These are phyloP conservation scores for Microstegium vimineum DNA, from an alignment of 176 grass and related monocot genomes.

Conservation along the genomic window DNA sequence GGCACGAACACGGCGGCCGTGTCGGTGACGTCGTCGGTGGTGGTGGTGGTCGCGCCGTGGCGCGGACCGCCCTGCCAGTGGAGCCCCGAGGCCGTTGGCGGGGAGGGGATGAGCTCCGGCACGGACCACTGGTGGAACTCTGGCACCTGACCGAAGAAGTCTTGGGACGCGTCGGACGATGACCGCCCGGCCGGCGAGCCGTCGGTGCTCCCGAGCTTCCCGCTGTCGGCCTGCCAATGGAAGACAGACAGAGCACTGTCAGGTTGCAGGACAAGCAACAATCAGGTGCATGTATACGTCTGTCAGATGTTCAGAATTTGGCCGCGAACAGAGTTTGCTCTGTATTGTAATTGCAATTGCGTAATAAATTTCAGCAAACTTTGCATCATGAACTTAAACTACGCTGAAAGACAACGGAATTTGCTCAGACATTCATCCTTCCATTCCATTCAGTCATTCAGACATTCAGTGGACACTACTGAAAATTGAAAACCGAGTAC, in stretches of 20 bases:
- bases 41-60: not conserved
- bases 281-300: not conserved
- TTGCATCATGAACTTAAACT: not conserved
- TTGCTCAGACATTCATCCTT: not conserved
- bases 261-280: not conserved
- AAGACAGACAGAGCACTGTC: not conserved
- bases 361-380: not conserved
- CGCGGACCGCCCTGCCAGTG: constrained; percentile 50
- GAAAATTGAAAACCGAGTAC: not conserved
- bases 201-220: constrained; percentile 55
- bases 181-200: constrained; percentile 51
- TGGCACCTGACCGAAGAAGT: constrained; percentile 61
- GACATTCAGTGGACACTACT: not conserved
- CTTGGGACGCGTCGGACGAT: constrained; percentile 17
- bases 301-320: not conserved
- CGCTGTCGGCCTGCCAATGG: constrained; percentile 67
- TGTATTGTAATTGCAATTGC: not conserved
- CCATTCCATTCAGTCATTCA: not conserved
- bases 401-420: not conserved
- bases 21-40: not conserved
- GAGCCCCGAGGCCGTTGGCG: constrained; percentile 65
- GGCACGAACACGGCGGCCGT: constrained; percentile 37
- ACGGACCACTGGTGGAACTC: constrained; percentile 63
- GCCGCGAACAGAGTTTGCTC: not conserved
- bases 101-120: constrained; percentile 65